These are phyloP conservation scores for Plasmodium yoelii DNA, from an alignment of 169 alveolate genomes.

Conservation along the genomic window DNA sequence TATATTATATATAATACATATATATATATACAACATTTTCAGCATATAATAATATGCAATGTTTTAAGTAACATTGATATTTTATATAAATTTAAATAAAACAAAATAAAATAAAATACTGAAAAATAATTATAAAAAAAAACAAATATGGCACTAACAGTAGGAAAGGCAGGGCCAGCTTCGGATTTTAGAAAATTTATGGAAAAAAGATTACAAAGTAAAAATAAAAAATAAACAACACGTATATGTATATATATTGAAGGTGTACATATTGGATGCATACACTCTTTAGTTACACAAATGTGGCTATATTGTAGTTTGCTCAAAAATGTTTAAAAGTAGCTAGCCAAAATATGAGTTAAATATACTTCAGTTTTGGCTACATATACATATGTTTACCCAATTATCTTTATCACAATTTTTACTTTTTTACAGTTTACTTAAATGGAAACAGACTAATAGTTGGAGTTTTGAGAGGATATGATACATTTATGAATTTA, in stretches of 20 bases:
- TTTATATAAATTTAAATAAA: too few species aligned
- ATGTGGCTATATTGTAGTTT: too few species aligned
- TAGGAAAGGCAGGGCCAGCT: slow-evolving; percentile 91
- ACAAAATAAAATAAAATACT: too few species aligned
- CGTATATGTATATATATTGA: neutral
- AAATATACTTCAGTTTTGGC: neutral
- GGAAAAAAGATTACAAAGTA: slow-evolving; percentile 93
- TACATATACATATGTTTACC: neutral
- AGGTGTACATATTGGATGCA: neutral
- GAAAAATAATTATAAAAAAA: too few species aligned
- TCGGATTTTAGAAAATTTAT: slow-evolving; percentile 92
- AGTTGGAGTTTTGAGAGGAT: slow-evolving; percentile 97
- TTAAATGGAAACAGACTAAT: slow-evolving; percentile 94
- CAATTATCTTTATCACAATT: neutral
- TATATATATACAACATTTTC: too few species aligned
- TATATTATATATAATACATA: too few species aligned
- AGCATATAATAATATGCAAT: neutral
- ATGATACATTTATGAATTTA: slow-evolving; percentile 98
- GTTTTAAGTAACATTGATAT: too few species aligned
- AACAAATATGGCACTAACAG: slow-evolving; percentile 74
- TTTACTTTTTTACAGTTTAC: slow-evolving; percentile 81
- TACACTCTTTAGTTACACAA: neutral
- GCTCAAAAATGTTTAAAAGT: too few species aligned
- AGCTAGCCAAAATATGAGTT: too few species aligned
- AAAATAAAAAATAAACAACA: neutral